Base-by-base conservation (phyloP, 176 grass and related monocot genomes). In the Aegilops tauschii region DNA sequence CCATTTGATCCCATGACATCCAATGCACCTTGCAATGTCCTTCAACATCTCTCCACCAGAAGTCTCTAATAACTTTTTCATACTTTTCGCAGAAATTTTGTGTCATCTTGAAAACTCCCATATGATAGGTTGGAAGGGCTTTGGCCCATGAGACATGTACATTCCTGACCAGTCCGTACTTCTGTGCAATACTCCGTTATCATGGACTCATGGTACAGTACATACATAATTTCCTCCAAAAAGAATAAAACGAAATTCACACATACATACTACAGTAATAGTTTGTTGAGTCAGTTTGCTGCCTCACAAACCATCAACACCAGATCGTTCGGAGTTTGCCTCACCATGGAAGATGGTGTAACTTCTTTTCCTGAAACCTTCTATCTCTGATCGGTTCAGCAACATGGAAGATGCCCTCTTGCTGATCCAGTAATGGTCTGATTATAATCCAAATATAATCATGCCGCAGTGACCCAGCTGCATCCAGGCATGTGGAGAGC, bases 381-480 rank as follows among this genome's bases (percentile, higher is more conserved):
- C 45, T 10, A 21, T 76, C 69, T 61, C 36, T 50, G n/a, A 11
- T 62, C 17, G 7, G 40, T 39, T 76, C 74, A 27, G 52, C 32
- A 17, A 25, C 14, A 82, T 18, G 50, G 61, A 34, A 52, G 49
- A 52, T 52, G 49, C 18, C 49, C 14, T 6, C 49, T 52, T 17
- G 49, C 49, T 52, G 49, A 52, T 52, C 49, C 16, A 1, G 0
- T 18, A 52, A 52, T 52, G 13, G 49, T 5, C 0, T 52, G 49
- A 52, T 52, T 17, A 52, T 52, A 52, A 52, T 52, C 49, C 2
- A 2, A 18, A 1, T 18, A 52, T 21, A 34, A 14, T 45, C 73
- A 50, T 73, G 73, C 29, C 34, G 87, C 83, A 86, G 82, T 83
- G 67, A 91, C 32, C 89, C 76, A 87, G 76, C 59, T 80, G 61